Evolutionary conservation across 768 basidiomycete species (phyloP).

Genomic region (Lactarius tabidus): DNA sequence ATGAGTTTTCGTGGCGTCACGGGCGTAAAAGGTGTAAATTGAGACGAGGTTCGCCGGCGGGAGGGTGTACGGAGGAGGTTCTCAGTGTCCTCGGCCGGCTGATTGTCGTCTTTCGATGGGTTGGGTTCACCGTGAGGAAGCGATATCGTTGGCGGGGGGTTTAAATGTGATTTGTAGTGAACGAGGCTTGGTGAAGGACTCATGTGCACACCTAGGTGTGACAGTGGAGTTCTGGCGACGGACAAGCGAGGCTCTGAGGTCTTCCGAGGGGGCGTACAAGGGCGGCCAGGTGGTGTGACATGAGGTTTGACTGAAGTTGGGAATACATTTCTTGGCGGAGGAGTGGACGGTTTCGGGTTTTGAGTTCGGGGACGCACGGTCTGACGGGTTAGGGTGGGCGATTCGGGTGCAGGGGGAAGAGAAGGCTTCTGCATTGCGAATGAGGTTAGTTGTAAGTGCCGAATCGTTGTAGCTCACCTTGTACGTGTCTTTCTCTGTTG

Average conservation of each 20-base stretch:
- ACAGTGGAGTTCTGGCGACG: conserved; percentile 60
- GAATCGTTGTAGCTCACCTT: conserved; percentile 6
- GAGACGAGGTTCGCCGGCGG: conserved; percentile 36
- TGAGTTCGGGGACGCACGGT: conserved; percentile 5
- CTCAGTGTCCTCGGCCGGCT: conserved; percentile 26
- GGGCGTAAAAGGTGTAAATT: conserved; percentile 31
- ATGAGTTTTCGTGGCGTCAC: conserved; percentile 44
- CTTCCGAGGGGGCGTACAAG: conserved; percentile 37
- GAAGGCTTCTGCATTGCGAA: conserved; percentile 8
- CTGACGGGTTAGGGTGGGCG: conserved; percentile 24
- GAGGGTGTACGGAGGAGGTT: conserved; percentile 43
- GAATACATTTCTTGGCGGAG: conserved; percentile 9
- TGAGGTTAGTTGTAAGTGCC: background rate
- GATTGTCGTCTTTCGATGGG: conserved; percentile 34
- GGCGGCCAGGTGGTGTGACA: conserved; percentile 38
- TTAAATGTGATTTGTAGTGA: conserved; percentile 65
- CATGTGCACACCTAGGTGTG: conserved; percentile 66
- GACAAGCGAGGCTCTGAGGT: conserved; percentile 43
- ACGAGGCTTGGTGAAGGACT: conserved; percentile 61
- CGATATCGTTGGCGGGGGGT: conserved; percentile 49
- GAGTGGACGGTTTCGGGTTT: conserved; percentile 9
- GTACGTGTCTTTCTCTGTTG: conserved; percentile 1
- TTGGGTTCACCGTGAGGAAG: conserved; percentile 35
- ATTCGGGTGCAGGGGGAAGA: conserved; percentile 23
- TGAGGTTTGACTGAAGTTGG: conserved; percentile 14